Conservation (phyloP, 139 green algal species). For the Coelastrella sp. region DNA sequence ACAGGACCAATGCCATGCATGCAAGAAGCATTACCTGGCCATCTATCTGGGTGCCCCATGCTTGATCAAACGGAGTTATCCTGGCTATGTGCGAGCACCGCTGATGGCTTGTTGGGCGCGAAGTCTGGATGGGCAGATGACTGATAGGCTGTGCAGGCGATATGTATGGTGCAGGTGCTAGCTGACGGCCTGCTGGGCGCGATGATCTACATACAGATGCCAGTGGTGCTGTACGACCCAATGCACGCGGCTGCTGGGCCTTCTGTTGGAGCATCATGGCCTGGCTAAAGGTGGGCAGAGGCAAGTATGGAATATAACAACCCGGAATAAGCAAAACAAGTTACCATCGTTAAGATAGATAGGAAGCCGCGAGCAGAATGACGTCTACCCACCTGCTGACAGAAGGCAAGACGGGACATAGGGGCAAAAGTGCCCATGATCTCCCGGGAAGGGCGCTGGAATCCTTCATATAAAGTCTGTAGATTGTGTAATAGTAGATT, state of each 20-base stretch:
- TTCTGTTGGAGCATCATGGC: background rate
- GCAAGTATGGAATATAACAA: background rate
- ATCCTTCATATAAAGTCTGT: background rate
- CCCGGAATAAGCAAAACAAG: background rate
- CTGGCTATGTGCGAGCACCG: background rate
- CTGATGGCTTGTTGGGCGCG: background rate
- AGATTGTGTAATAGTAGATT: background rate
- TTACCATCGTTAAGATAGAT: no score
- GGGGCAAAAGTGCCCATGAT: background rate
- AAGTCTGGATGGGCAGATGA: background rate
- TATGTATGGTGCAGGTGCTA: no score
- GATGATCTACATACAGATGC: background rate
- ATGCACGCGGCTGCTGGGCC: background rate
- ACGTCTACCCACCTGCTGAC: constrained; percentile 13
- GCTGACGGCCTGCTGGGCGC: background rate
- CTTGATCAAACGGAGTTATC: constrained; percentile 43
- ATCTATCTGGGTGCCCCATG: constrained; percentile 53
- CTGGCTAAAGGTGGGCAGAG: no score
- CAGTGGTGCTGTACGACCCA: background rate
- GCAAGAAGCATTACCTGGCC: constrained; percentile 30
- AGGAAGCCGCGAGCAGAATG: no score
- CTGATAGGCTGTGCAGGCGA: background rate
- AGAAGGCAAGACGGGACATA: background rate
- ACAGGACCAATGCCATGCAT: background rate
- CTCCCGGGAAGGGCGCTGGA: background rate